These are phyloP conservation scores for Dactylellina drechsleri DNA, from an alignment of 2,329 filamentous ascomycete species.

Conservation along the genomic window DNA sequence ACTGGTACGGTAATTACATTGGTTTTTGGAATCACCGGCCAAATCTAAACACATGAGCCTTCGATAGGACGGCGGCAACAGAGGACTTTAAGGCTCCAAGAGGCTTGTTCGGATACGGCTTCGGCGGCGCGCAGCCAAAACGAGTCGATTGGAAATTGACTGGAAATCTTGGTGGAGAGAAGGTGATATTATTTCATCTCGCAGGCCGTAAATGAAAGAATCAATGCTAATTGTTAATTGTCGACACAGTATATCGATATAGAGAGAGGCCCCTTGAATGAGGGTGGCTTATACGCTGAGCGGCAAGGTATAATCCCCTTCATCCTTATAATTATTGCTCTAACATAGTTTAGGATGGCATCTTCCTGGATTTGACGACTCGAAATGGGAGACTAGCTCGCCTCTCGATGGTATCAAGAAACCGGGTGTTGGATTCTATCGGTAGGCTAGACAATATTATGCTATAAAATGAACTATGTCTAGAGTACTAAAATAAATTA, in stretches of 20 bases:
- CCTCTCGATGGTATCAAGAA: constrained; percentile 63
- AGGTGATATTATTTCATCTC: constrained; percentile 56
- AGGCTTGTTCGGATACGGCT: constrained; percentile 71
- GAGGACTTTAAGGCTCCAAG: constrained; percentile 69
- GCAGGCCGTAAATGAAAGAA: not conserved
- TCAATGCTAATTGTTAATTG: not conserved
- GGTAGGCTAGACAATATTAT: constrained; percentile 63
- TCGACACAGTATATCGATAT: constrained; percentile 66
- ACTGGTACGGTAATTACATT: constrained; percentile 62
- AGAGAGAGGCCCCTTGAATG: constrained; percentile 72
- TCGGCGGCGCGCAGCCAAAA: constrained; percentile 65
- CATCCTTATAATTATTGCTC: not conserved
- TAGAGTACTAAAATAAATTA: constrained; percentile 1
- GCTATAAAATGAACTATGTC: not conserved
- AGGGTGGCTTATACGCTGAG: constrained; percentile 70
- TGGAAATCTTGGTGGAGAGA: constrained; percentile 74
- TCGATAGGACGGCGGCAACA: constrained; percentile 64
- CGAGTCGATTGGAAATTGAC: constrained; percentile 72
- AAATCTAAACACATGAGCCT: not conserved
- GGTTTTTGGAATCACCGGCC: not conserved
- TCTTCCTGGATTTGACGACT: constrained; percentile 67
- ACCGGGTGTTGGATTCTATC: constrained; percentile 67
- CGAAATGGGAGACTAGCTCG: constrained; percentile 63
- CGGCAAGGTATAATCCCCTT: constrained; percentile 62
- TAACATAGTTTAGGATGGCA: constrained; percentile 66